Base-by-base conservation (phyloP, 345 rosid genomes). In the Ricinus communis region DNA sequence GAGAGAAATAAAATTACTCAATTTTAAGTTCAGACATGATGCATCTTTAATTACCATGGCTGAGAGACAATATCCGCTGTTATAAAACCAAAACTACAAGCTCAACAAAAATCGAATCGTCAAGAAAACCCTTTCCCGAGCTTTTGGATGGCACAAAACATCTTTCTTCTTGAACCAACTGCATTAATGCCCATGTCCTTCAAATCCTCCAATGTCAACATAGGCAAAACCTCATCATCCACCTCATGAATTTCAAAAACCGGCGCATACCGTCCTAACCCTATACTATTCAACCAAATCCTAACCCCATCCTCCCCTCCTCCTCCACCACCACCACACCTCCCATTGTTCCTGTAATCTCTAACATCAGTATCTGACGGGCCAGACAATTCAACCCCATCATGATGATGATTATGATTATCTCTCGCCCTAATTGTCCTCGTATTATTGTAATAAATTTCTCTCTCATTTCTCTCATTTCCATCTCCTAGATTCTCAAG, bases 151-250 rank as follows among this genome's bases (percentile, higher is more conserved):
- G 94, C 94, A 7, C 85, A 86, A 66, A 72, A 91, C 94, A 91
- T 78, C 85, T 91, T 91, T 81, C 97, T 91, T 62, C 97, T 82
- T 0, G 97, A 87, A 16, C 97, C 97, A 69, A 91, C 97, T 8
- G 94, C 97, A 81, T 76, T 91, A 51, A 91, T 88, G 19, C 97
- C 97, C 92, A 91, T 91, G 74, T 91, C 97, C 74, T 91, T 91
- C 76, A 91, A 87, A 85, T 91, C 97, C 79, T 89, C 97, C 83
- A 91, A 60, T 22, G 97, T 88, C 71, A 91, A 80, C 88, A 87
- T 84, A 19, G 94, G 94, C 84, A 91, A 77, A 2, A 91, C 89
- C 65, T 88, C 88, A 76, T 91, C 94, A 77, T 91, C 97, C 69
- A 91, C 97, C 74, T 91, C 97, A 79, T 91, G 94, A 71, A 91